These are phyloP conservation scores for Neofusicoccum kwambonambiense DNA, from an alignment of 2,329 filamentous ascomycete genomes.

Conservation along the genomic window DNA sequence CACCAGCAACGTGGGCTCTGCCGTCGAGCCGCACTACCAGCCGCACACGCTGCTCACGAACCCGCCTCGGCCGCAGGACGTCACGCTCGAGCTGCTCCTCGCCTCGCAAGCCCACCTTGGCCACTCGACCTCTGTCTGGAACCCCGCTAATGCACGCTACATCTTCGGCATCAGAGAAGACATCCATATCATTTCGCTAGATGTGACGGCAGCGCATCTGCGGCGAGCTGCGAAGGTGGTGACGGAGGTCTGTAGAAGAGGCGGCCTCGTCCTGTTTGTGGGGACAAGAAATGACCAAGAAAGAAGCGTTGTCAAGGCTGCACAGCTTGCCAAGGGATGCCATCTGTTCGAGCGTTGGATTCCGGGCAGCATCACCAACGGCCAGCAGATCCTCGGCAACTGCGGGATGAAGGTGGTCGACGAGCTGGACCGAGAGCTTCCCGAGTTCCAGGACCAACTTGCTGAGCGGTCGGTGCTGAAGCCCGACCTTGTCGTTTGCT, in stretches of 20 bases:
- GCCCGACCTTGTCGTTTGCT: conserved; percentile 86
- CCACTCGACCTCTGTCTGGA: conserved; percentile 82
- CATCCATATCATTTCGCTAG: conserved; percentile 90
- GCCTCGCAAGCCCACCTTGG: conserved; percentile 60
- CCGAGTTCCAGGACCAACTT: conserved; percentile 66
- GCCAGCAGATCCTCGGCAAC: conserved; percentile 76
- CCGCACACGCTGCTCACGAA: conserved; percentile 66
- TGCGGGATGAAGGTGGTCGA: conserved; percentile 74
- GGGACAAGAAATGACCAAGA: conserved; percentile 83
- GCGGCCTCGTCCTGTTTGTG: conserved; percentile 85
- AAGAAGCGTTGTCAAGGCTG: conserved; percentile 75
- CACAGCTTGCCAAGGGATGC: conserved; percentile 73
- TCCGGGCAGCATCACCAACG: conserved; percentile 88
- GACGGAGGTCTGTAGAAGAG: conserved; percentile 77
- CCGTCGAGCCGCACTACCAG: conserved; percentile 56
- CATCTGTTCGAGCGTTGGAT: conserved; percentile 94
- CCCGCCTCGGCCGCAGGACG: conserved; percentile 73
- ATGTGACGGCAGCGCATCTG: conserved; percentile 83
- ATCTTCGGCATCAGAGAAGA: conserved; percentile 88
- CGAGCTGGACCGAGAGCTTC: conserved; percentile 63
- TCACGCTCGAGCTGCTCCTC: conserved; percentile 83
- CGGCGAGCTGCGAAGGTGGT: conserved; percentile 92
- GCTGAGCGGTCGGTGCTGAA: conserved; percentile 65
- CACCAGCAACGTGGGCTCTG: conserved; percentile 38
- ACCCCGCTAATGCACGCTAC: conserved; percentile 89